These are phyloP conservation scores for Beta lomatogona DNA, from an alignment of 179 eudicot species.

Conservation along the genomic window DNA sequence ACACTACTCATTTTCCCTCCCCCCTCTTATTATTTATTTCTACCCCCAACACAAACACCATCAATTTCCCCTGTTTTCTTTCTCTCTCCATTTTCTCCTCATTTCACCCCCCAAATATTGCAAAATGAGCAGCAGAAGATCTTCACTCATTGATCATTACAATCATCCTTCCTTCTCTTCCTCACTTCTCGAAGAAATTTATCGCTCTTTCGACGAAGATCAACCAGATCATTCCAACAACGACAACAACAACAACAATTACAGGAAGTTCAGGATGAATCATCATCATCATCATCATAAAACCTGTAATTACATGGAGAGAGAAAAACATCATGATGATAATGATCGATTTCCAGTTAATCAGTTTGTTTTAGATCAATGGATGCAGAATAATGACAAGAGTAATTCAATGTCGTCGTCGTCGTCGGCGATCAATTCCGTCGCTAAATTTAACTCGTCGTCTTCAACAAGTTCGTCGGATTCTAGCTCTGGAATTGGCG, in stretches of 20 bases:
- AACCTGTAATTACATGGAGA: slow-evolving; percentile 3
- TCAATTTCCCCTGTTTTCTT: slow-evolving; percentile 24
- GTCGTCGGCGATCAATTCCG: background rate
- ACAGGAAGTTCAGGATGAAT: slow-evolving; percentile 34
- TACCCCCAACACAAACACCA: slow-evolving; percentile 12
- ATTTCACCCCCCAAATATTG: background rate
- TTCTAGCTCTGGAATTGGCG: slow-evolving; percentile 59
- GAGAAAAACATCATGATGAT: slow-evolving; percentile 3
- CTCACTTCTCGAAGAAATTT: slow-evolving; percentile 70
- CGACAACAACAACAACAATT: background rate
- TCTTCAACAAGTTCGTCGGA: slow-evolving; percentile 70
- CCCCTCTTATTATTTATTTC: background rate
- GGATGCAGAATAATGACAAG: slow-evolving; percentile 25
- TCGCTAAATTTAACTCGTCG: slow-evolving; percentile 34
- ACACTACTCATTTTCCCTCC: background rate
- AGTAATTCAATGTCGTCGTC: slow-evolving; percentile 24
- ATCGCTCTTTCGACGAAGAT: slow-evolving; percentile 72
- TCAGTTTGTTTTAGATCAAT: slow-evolving; percentile 26
- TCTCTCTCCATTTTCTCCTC: background rate
- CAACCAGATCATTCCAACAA: background rate
- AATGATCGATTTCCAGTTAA: background rate
- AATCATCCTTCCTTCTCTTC: slow-evolving; percentile 70
- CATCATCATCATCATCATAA: background rate
- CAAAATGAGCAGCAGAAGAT: slow-evolving; percentile 15
- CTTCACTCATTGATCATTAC: background rate